phyloP scores from a whole-genome alignment of 2,329 filamentous ascomycete genomes.

The Thermothelomyces thermophilus region DNA sequence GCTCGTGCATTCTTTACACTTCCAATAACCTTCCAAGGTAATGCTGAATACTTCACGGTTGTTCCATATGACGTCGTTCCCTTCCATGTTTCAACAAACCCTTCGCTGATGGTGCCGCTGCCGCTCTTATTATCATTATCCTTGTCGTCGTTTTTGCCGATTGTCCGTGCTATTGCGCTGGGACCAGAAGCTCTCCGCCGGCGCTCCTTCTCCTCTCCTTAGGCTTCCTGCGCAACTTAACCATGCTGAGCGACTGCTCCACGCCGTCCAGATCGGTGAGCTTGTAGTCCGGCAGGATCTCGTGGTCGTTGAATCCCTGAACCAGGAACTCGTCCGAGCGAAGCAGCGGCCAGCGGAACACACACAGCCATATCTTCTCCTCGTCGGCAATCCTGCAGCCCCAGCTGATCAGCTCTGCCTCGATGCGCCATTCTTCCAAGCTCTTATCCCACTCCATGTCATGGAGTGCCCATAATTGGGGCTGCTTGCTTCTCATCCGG shows the following conservation, averaged over 20 bases:
- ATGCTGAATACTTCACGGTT: too few species aligned
- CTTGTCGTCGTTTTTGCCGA: not conserved
- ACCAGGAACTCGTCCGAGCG: not conserved
- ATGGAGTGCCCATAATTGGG: not conserved
- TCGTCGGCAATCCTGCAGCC: not conserved
- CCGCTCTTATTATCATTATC: not conserved
- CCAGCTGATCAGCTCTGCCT: not conserved
- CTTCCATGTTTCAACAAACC: too few species aligned
- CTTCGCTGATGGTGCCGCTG: not conserved
- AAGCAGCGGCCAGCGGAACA: not conserved
- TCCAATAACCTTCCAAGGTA: too few species aligned
- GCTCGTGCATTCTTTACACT: too few species aligned
- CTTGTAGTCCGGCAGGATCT: not conserved
- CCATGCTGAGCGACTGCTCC: not conserved
- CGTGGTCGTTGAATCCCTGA: not conserved
- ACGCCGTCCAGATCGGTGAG: not conserved
- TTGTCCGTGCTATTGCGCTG: too few species aligned
- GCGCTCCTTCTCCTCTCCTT: too few species aligned
- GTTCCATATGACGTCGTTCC: too few species aligned
- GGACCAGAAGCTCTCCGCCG: too few species aligned
- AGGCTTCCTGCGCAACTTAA: not conserved
- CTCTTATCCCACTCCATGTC: not conserved
- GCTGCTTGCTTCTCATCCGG: not conserved
- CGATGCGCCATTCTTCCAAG: not conserved
- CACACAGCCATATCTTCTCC: not conserved